Base-by-base conservation (phyloP, 768 basidiomycete species). In the Pisolithus albus region DNA sequence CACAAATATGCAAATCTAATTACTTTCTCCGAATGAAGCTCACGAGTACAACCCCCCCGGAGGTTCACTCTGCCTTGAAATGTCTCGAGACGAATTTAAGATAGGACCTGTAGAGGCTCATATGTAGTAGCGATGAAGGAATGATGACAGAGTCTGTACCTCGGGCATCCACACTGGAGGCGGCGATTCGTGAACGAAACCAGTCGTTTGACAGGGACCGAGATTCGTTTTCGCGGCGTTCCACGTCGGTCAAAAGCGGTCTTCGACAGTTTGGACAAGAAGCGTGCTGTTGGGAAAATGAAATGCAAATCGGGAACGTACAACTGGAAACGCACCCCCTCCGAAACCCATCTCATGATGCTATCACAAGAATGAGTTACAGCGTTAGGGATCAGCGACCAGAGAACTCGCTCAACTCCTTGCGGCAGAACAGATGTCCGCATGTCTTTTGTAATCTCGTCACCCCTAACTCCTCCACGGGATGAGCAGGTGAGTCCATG, bases 401-500 rank as follows among this genome's bases (percentile, higher is more conserved):
- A 43, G 13, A 46, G 39, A 57, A 18, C 11, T 60, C 63, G 69
- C 69, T 68, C 63, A 72, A 90, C 88, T 91, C 88, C 71, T 80
- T 81, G 58, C 86, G 77, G 64, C 88, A 91, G 60, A 90, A 91
- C n/a, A 85, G 58, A 62, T 92, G 88, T 13, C 80, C 75, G 56
- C 82, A 80, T 67, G 58, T 74, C 51, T 59, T 75, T 62, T 51
- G 70, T 7, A 92, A 68, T 56, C 72, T 77, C 19, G 86, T 87
- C 19, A 90, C 80, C 3, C 89, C 89, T 1, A 86, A 65, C 36
- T 81, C 75, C 55, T 88, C 83, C n/a, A 72, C 56, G 15, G 86
- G 77, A 54, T 84, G 77, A 8, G 87, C 85, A 4, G 88, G 86
- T 1, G 87, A 86, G 59, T 90, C 87, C 83, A 90, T 85, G 7